Base-by-base conservation (phyloP, 768 basidiomycete species). In the Hygrophorus pudorinus region DNA sequence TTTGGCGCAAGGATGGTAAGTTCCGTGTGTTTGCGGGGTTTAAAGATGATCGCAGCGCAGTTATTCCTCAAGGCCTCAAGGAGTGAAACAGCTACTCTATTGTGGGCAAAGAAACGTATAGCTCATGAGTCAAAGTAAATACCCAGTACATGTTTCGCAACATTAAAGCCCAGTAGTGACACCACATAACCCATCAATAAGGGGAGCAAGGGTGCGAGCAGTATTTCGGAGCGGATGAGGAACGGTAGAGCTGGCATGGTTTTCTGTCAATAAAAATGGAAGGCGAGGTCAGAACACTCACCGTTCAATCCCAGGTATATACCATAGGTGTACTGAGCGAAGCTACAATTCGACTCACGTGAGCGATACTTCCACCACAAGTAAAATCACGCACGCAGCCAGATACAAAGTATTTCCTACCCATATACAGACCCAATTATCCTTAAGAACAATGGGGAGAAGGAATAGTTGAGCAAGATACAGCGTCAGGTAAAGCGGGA, bases 381-480 rank as follows among this genome's bases (percentile, higher is more conserved):
- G 32, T 36, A n/a, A 20, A 46, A 29, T 24, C 14, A 70, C 76
- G 51, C 65, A 87, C 81, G 86, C 93, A 17, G 81, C 81, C 20
- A 97, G 76, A 60, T 91, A 93, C 8, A 93, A 65, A 1, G 91
- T 93, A 51, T 97, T 97, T 38, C 92, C 94, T 17, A 92, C 71
- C 69, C 85, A 84, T 31, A 97, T 71, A 58, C 90, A 94, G n/a
- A 93, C 76, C 93, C 93, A 97, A 53, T 85, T 88, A 53, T 80
- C 79, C 55, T 77, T 78, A 31, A 87, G 74, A 39, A 97, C 70
- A 38, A 97, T 72, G 2, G 89, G 85, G 1, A 88, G 75, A 9
- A 98, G 72, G 50, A 93, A 79, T 9, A 96, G 72, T 57, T 97
- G 89, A 0, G 85, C 85, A 47, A 91, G 68, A 59, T 96, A 96